These are phyloP conservation scores for Cyclotella baltica DNA, from an alignment of 108 stramenopile genomes.

Conservation along the genomic window DNA sequence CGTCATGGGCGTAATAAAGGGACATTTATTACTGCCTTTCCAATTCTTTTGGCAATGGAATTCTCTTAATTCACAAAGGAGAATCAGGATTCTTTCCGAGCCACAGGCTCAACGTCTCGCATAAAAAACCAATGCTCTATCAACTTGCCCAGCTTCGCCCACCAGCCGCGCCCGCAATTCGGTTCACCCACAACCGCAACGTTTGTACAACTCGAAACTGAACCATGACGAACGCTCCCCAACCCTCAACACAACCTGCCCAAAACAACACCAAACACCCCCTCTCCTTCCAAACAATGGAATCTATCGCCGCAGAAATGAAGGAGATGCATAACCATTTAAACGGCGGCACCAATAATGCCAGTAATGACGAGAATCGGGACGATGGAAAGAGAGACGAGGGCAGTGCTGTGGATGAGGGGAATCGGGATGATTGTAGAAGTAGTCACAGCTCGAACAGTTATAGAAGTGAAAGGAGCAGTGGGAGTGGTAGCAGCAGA, in stretches of 20 bases:
- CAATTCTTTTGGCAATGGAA: too few species aligned
- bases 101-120: too few species aligned
- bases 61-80: too few species aligned
- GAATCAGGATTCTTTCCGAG: too few species aligned
- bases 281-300: neutral
- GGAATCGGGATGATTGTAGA: neutral
- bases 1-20: too few species aligned
- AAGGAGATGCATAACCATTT: neutral
- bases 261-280: neutral
- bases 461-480: neutral
- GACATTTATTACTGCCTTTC: too few species aligned
- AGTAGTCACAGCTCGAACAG: too few species aligned
- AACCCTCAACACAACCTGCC: neutral
- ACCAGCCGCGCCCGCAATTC: too few species aligned
- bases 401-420: neutral
- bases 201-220: neutral
- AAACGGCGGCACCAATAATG: neutral
- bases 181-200: neutral
- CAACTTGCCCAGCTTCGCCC: too few species aligned
- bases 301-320: conserved; percentile 2
- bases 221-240: neutral
- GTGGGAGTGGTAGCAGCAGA: neutral
- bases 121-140: too few species aligned
- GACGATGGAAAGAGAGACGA: too few species aligned
- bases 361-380: neutral